These are phyloP conservation scores for Hymenochaete sp. DNA, from an alignment of 1,284 basidiomycete species.

Conservation along the genomic window DNA sequence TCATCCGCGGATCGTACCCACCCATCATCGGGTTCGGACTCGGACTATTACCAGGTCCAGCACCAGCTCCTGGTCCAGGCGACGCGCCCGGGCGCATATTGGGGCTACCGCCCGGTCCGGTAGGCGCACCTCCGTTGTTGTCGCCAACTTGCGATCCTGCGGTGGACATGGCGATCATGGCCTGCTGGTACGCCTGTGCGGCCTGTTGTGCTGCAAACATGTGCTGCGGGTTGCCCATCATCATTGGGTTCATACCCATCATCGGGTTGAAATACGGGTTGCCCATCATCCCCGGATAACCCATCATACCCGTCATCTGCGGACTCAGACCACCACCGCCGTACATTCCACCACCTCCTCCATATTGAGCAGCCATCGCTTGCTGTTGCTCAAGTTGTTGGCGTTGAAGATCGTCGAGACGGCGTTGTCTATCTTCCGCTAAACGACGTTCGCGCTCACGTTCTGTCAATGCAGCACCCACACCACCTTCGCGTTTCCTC, in stretches of 20 bases:
- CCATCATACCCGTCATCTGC: constrained; percentile 41
- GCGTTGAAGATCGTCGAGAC: constrained; percentile 83
- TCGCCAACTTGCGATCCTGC: constrained; percentile 64
- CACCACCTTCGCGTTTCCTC: constrained; percentile 87
- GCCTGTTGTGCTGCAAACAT: constrained; percentile 88
- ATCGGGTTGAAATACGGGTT: constrained; percentile 36
- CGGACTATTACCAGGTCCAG: constrained; percentile 3
- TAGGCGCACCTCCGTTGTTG: constrained; percentile 25
- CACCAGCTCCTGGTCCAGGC: constrained; percentile 29
- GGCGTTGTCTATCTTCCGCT: constrained; percentile 86
- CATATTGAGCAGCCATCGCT: constrained; percentile 35
- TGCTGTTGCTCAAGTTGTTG: constrained; percentile 85
- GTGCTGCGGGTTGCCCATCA: constrained; percentile 62
- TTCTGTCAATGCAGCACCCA: constrained; percentile 91
- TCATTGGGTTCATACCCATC: constrained; percentile 29
- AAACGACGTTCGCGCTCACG: constrained; percentile 86
- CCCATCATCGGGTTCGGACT: constrained; percentile 45
- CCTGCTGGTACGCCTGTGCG: constrained; percentile 82
- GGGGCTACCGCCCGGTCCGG: constrained; percentile 29
- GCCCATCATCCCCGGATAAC: constrained; percentile 45
- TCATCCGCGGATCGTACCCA: constrained; percentile 40
- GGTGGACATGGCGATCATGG: constrained; percentile 81
- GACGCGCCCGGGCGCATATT: constrained; percentile 22
- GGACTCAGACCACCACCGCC: constrained; percentile 28
- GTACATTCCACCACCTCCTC: constrained; percentile 54